phyloP scores from a whole-genome alignment of 1,284 basidiomycete genomes.

The Exsudoporus floridanus region DNA sequence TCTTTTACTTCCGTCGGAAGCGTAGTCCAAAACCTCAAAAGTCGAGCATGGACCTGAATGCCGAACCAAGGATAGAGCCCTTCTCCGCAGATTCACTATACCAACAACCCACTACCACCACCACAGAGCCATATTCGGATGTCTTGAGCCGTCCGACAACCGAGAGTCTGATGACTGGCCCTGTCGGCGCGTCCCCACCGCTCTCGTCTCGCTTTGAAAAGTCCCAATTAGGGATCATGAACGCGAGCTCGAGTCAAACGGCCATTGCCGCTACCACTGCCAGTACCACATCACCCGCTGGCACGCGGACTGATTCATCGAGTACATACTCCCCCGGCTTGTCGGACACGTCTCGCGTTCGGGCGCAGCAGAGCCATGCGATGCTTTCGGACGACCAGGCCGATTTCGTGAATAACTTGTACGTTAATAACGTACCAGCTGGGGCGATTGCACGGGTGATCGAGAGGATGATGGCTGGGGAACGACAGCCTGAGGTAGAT shows the following conservation, averaged over 20 bases:
- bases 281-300: no score
- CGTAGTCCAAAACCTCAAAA: neutral
- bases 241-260: neutral
- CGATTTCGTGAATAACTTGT: constrained; percentile 18
- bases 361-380: no score
- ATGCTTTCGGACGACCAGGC: constrained; percentile 18
- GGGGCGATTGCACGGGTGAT: constrained; percentile 23
- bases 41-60: neutral
- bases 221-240: neutral
- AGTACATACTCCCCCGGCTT: no score
- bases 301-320: no score
- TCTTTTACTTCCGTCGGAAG: constrained; percentile 5
- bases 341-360: no score
- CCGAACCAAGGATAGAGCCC: constrained; percentile 4
- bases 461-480: constrained; percentile 18
- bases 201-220: no score
- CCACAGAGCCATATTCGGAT: neutral
- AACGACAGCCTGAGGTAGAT: constrained; percentile 1
- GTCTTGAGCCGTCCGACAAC: neutral
- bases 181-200: no score
- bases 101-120: neutral
- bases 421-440: constrained; percentile 18
- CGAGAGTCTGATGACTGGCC: neutral
- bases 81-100: neutral
- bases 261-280: no score